Conservation (phyloP, 805 yeast genomes). For the Saccharomycopsis oosterbeekiorum region DNA sequence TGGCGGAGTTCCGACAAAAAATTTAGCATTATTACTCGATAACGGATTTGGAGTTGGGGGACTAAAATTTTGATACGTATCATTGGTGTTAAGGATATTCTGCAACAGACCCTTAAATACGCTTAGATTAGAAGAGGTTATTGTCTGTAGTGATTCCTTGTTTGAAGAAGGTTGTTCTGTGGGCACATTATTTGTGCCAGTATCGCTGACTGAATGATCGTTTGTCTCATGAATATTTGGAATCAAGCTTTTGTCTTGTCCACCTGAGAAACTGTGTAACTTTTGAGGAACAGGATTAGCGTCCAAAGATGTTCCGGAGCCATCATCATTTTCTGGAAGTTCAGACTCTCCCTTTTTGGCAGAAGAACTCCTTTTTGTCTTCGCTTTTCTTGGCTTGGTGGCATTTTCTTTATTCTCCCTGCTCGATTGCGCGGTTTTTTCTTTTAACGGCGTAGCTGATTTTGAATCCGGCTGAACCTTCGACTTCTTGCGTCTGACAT, state of each 20-base stretch:
- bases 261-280: not conserved
- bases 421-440: not conserved
- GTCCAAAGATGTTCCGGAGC: not conserved
- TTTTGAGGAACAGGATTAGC: not conserved
- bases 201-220: not conserved
- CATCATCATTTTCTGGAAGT: not conserved
- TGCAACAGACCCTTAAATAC: not conserved
- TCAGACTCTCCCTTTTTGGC: not conserved
- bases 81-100: not conserved
- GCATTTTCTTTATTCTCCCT: not conserved
- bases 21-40: not conserved
- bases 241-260: not conserved
- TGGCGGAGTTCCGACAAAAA: not conserved
- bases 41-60: not conserved
- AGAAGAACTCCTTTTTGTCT: not conserved
- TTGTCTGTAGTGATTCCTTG: not conserved
- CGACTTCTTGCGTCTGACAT: slow-evolving; percentile 46
- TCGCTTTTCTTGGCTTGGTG: not conserved
- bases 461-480: slow-evolving; percentile 13
- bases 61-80: not conserved
- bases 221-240: not conserved
- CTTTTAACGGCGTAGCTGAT: not conserved
- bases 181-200: not conserved
- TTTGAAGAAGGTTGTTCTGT: not conserved
- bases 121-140: not conserved